These are phyloP conservation scores for Nephelium lappaceum DNA, from an alignment of 345 rosid genomes.

Conservation along the genomic window DNA sequence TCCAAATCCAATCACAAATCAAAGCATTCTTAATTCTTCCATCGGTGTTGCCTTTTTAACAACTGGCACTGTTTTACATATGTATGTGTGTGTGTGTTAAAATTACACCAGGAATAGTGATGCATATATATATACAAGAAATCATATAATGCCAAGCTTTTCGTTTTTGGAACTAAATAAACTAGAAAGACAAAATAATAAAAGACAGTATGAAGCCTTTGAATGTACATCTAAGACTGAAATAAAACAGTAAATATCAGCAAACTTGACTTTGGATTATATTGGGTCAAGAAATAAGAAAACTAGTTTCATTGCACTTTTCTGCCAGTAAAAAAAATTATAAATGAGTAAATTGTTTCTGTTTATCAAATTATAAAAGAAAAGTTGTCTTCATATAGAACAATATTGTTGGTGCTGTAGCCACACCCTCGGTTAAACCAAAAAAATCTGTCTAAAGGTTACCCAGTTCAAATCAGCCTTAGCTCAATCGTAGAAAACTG, in stretches of 20 bases:
- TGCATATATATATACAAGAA: too few relatives aligned
- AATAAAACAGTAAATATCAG: background rate
- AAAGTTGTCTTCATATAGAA: background rate
- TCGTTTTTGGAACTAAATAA: background rate
- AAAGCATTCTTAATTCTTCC: background rate
- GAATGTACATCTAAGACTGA: background rate
- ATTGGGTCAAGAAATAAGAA: background rate
- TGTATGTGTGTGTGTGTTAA: too few relatives aligned
- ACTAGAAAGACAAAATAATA: background rate
- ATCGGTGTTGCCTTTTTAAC: background rate
- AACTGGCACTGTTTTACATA: background rate
- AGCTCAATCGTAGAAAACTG: background rate
- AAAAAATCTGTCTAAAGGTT: background rate
- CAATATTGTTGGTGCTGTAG: background rate
- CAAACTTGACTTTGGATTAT: background rate
- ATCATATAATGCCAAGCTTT: background rate
- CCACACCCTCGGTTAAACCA: background rate
- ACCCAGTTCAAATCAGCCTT: conserved; percentile 9
- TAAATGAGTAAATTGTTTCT: background rate
- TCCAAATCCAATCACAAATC: background rate
- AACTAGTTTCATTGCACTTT: background rate
- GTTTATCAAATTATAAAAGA: background rate
- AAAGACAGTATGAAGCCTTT: background rate
- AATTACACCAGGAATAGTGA: too few relatives aligned
- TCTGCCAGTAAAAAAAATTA: background rate